Evolutionary conservation across 2,329 filamentous ascomycete species (phyloP).

Genomic region (Aspergillus sp.): DNA sequence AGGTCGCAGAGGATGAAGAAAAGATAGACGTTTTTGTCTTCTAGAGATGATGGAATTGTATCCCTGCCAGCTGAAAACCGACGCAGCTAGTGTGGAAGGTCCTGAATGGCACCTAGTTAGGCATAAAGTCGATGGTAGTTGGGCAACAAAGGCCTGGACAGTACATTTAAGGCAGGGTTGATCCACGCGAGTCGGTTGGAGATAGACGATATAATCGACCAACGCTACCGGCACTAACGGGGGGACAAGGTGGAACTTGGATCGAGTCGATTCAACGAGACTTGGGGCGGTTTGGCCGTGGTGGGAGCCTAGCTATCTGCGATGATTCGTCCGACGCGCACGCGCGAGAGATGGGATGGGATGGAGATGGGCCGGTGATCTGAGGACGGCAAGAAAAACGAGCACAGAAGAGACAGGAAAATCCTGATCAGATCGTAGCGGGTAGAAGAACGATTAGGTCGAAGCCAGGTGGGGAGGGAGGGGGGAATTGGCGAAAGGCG

Average conservation of each 20-base stretch:
- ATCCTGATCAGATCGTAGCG: not conserved
- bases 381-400: too few relatives aligned
- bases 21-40: too few relatives aligned
- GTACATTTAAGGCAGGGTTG: not conserved
- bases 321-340: not conserved
- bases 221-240: not conserved
- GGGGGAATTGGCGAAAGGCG: not conserved
- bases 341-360: not conserved
- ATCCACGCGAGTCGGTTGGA: not conserved
- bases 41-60: too few relatives aligned
- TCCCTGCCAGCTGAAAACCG: too few relatives aligned
- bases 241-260: not conserved
- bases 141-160: not conserved
- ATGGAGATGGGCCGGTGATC: too few relatives aligned
- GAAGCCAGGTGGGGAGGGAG: constrained; percentile 17
- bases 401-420: too few relatives aligned
- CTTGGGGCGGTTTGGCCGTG: not conserved
- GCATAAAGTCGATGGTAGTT: not conserved
- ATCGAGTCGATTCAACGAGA: not conserved
- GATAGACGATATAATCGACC: not conserved
- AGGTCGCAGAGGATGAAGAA: too few relatives aligned
- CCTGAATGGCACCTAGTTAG: not conserved
- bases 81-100: not conserved
- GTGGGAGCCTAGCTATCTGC: too few relatives aligned
- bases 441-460: constrained; percentile 11